Evolutionary conservation across 2,329 filamentous ascomycete species (phyloP).

Genomic region (Alternaria alternata): DNA sequence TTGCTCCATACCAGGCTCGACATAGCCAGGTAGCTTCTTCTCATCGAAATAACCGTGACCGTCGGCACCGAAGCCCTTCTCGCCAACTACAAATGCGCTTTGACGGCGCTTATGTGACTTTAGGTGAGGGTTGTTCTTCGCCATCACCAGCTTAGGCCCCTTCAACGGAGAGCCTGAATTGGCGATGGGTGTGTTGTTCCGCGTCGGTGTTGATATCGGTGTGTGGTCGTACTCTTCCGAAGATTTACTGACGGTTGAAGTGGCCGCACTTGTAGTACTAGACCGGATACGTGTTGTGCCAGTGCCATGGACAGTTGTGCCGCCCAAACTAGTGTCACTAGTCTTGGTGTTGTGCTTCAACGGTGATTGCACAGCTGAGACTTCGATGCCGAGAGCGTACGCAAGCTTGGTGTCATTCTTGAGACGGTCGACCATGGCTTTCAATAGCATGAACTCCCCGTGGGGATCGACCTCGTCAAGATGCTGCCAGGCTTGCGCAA

Average conservation of each 20-base stretch:
- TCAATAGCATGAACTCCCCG: constrained; percentile 85
- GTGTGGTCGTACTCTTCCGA: constrained; percentile 31
- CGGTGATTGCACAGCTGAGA: constrained; percentile 38
- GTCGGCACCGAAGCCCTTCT: constrained; percentile 55
- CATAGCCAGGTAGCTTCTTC: constrained; percentile 65
- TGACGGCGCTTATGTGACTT: constrained; percentile 72
- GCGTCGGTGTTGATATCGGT: constrained; percentile 31
- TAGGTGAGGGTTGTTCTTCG: constrained; percentile 84
- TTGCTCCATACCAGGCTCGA: constrained; percentile 84
- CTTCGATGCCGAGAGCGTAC: constrained; percentile 52
- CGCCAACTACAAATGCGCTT: constrained; percentile 52
- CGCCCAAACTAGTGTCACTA: constrained; percentile 44
- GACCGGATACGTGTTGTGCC: constrained; percentile 46
- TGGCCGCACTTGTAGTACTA: constrained; percentile 33
- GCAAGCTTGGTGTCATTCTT: constrained; percentile 73
- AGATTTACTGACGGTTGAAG: constrained; percentile 26
- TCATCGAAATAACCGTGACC: constrained; percentile 47
- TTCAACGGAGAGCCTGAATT: constrained; percentile 55
- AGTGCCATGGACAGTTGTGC: constrained; percentile 46
- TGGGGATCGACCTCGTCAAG: constrained; percentile 90
- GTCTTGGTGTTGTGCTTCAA: constrained; percentile 42
- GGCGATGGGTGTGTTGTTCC: constrained; percentile 38
- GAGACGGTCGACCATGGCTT: constrained; percentile 76
- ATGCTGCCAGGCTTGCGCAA: constrained; percentile 85
- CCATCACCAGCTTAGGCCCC: constrained; percentile 74